These are phyloP conservation scores for Arabidopsis lyrata DNA, from an alignment of 441 rosid genomes.

Conservation along the genomic window DNA sequence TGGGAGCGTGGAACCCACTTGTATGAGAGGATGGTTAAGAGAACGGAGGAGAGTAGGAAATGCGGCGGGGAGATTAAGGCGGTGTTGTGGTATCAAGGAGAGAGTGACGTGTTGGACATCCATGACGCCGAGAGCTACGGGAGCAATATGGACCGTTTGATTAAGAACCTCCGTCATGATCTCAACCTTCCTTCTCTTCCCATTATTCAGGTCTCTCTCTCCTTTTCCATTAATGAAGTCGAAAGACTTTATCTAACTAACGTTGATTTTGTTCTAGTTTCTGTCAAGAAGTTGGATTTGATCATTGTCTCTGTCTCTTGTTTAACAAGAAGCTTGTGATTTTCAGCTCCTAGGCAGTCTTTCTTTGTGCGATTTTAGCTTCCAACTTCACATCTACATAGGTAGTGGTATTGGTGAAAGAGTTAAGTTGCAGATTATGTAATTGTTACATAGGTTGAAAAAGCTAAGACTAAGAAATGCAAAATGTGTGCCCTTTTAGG, in stretches of 20 bases:
- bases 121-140: conserved; percentile 68
- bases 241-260: not conserved
- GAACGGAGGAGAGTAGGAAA: conserved; percentile 68
- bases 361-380: not conserved
- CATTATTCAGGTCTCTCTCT: conserved; percentile 64
- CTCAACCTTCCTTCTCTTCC: conserved; percentile 78
- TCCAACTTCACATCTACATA: not conserved
- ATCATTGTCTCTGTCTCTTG: not conserved
- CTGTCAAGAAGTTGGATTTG: not conserved
- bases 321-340: not conserved
- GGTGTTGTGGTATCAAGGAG: conserved; percentile 94
- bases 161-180: conserved; percentile 70
- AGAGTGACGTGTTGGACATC: conserved; percentile 67
- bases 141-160: conserved; percentile 62
- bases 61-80: conserved; percentile 71
- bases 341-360: not conserved
- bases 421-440: not conserved
- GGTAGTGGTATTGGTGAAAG: not conserved
- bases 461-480: not conserved
- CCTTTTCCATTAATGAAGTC: not conserved
- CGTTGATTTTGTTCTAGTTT: not conserved
- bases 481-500: not conserved
- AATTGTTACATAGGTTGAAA: not conserved
- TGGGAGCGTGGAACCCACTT: conserved; percentile 78
- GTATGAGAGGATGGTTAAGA: conserved; percentile 79